A percentile compares a stretch with the other conserved stretches of the same genome.
Conservation (phyloP, 305 asterid genomes). For the Fraxinus sp. region DNA sequence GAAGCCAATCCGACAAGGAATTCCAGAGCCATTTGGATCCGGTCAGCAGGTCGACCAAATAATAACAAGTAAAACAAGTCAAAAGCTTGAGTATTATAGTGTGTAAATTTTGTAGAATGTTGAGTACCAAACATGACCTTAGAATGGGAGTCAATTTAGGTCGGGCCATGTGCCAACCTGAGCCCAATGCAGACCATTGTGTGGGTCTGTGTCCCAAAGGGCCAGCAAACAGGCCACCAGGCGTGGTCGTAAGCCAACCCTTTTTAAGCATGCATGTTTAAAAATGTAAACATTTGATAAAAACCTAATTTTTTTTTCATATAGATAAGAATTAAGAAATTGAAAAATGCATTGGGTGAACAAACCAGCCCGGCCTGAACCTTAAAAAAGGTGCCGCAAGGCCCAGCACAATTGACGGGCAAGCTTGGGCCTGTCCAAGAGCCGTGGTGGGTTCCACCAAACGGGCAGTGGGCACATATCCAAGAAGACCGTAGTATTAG, state of each 20-base stretch:
- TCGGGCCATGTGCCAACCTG: neutral
- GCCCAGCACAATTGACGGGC: neutral
- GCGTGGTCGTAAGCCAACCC: neutral
- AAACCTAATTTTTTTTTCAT: no score
- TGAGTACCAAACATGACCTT: no score
- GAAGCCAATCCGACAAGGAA: no score
- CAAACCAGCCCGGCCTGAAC: neutral
- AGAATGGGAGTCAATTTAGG: no score
- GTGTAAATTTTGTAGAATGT: no score
- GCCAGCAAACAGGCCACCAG: no score
- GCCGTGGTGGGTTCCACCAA: neutral
- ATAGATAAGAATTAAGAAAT: no score
- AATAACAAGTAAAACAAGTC: no score
- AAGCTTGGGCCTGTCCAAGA: neutral
- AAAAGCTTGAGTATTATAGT: no score
- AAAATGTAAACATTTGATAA: neutral
- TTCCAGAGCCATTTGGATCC: no score
- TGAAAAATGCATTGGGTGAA: neutral
- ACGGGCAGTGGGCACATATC: neutral
- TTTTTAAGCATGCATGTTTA: neutral
- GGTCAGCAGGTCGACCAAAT: no score
- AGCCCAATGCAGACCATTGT: neutral
- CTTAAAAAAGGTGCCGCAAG: neutral
- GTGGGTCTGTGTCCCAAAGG: neutral
- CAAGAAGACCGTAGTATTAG: neutral